Evolutionary conservation across 129 eudicot genomes (phyloP), one percentile per base, ranked within the genome.

Genomic region (Helianthus tuberosus): DNA sequence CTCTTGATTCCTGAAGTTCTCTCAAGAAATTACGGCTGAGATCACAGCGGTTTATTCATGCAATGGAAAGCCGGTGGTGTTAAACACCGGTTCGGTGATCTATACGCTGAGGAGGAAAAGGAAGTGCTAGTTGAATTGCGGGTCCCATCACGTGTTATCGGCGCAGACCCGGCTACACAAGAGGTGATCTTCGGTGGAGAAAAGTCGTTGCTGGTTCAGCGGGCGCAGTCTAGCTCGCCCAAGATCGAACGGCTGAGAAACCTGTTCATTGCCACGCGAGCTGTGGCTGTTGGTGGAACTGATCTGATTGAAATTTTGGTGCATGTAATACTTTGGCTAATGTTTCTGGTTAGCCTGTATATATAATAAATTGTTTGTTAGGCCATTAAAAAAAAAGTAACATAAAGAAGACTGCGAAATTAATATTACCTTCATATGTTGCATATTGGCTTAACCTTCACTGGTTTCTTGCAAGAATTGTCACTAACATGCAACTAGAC

Each of bases 61-160:
- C 35, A 81, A 77, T 14, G 89, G 84, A 14, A 79, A 89, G 47
- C 97, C 98, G 14, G 9, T 59, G 23, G 80, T 78, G 4, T 66
- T 86, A 27, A 77, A 83, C 81, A 49, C 92, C 8, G 81, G 83
- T 39, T 94, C 0, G 99, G 99, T 0, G 91, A 94, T 75, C 73
- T 90, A 6, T 91, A 91, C 77, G 99, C 96, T 1, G 99, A 88
- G 57, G 99, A 94, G 44, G 99, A 91, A 71, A 85, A 86, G 39
- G 97, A 91, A 48, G 63, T 91, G 0, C 76, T 94, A 1, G 75
- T 94, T 13, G 99, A 94, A 39, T 20, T 94, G 10, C 62, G 89
- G 78, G 94, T 88, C 61, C 38, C 99, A 94, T 81, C 93, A 90
- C 67, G 97, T 90, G 20, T 23, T 94, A 68, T 86, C 96, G 0